A percentile compares a stretch with the other conserved stretches of the same genome.
Evolutionary conservation across 257 asterid genomes (phyloP).

Genomic region (Rehmannia glutinosa): DNA sequence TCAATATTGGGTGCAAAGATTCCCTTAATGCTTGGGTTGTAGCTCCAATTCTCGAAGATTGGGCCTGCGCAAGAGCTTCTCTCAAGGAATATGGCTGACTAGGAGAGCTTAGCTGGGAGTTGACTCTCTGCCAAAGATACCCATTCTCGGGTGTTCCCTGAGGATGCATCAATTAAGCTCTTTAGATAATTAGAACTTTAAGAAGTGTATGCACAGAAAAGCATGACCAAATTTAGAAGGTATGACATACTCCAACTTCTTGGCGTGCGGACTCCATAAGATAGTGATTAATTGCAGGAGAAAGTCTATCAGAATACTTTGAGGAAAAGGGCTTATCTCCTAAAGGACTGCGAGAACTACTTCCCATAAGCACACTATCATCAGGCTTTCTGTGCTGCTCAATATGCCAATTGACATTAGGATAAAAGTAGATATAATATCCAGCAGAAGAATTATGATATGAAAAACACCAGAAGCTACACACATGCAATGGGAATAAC

Average conservation of each 20-base stretch:
- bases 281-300: conserved; percentile 95
- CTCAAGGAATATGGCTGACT: conserved; percentile 97
- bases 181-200: conserved; percentile 17
- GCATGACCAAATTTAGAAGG: conserved; percentile 13
- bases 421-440: conserved; percentile 6
- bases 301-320: conserved; percentile 90
- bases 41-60: conserved; percentile 95
- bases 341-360: conserved; percentile 82
- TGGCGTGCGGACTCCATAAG: conserved; percentile 94
- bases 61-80: conserved; percentile 99
- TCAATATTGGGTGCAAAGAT: conserved; percentile 90
- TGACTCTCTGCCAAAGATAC: conserved; percentile 94
- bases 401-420: conserved; percentile 20
- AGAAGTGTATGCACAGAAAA: conserved; percentile 1
- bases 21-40: conserved; percentile 92
- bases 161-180: conserved; percentile 54
- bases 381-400: conserved; percentile 89
- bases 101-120: conserved; percentile 95
- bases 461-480: conserved; percentile 3
- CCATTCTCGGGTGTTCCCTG: conserved; percentile 99
- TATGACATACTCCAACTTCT: conserved; percentile 87
- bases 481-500: conserved; percentile 6
- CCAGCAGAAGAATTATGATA: conserved; percentile 10
- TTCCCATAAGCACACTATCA: conserved; percentile 82
- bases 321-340: conserved; percentile 84